Conservation (phyloP, 305 asterid genomes). For the Fraxinus sp. region DNA sequence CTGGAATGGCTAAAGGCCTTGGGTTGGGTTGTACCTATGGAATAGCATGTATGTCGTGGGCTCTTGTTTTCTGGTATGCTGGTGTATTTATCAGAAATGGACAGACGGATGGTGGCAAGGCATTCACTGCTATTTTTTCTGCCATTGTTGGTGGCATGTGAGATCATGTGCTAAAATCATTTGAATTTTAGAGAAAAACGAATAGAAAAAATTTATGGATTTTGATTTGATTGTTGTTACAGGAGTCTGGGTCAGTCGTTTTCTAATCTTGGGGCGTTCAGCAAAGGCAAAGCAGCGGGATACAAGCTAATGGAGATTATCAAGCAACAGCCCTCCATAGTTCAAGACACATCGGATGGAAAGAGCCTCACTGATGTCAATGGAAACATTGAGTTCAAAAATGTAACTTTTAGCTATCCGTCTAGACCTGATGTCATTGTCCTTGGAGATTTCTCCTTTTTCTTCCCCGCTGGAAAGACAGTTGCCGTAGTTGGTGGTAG, state of each 20-base stretch:
- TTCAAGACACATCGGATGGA: constrained; percentile 50
- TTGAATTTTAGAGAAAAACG: not conserved
- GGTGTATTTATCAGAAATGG: constrained; percentile 95
- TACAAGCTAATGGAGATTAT: constrained; percentile 87
- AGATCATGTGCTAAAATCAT: constrained; percentile 27
- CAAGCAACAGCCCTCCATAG: constrained; percentile 80
- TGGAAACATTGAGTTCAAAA: constrained; percentile 88
- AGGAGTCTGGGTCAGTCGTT: constrained; percentile 99
- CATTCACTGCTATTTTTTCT: constrained; percentile 93
- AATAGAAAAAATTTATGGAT: not conserved
- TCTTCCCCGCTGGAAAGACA: constrained; percentile 97
- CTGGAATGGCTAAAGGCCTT: constrained; percentile 98
- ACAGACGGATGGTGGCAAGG: constrained; percentile 92
- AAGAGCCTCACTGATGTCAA: constrained; percentile 57
- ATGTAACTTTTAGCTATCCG: constrained; percentile 89
- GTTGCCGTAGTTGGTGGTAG: constrained; percentile 98
- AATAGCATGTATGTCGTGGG: constrained; percentile 99
- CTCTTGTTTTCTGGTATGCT: constrained; percentile 98
- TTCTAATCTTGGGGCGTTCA: constrained; percentile 91
- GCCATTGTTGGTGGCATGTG: constrained; percentile 99
- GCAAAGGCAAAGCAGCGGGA: constrained; percentile 98
- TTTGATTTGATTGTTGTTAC: constrained; percentile 25
- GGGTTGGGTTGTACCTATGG: constrained; percentile 97
- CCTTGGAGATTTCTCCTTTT: constrained; percentile 83
- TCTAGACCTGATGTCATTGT: constrained; percentile 93